Evolutionary conservation across 2,329 filamentous ascomycete species (phyloP), one percentile per base, ranked within the genome.

Genomic region (Cordyceps cateniannulata): DNA sequence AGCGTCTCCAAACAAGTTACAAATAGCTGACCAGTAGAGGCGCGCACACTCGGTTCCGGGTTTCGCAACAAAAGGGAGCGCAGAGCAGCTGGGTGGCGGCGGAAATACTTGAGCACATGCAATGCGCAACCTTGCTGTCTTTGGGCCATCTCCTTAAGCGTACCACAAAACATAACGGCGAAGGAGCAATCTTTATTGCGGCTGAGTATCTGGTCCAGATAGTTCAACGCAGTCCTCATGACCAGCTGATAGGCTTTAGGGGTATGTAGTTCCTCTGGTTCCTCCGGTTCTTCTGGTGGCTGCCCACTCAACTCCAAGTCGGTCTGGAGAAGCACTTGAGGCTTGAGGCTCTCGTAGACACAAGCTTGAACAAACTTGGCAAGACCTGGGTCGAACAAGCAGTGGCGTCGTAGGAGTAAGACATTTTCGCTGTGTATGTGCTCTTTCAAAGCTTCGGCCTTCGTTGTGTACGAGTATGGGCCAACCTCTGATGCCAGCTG

Each of bases 161-260:
- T 75, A 2, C 70, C 69, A 55, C 84, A 76, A 57, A 88, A 83
- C 9, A 74, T 70, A 1, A 81, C 77, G 42, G 89, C 86, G 47
- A 88, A 83, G 0, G 85, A 81, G 2, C 83, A 69, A 45, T 92
- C 88, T 70, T 89, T 91, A 4, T 84, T 81, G 61, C 91, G 84
- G 50, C 88, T 84, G 14, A 90, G 82, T 47, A 96, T 80, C 69
- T 93, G 89, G 66, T 93, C 88, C 42, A 96, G 74, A 66, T 93
- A 89, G 55, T 82, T 79, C 3, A 90, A 69, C 1, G 82, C 76
- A 63, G 84, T 79, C 16, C 76, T 73, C 67, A 90, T 76, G 3
- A 83, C 82, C 50, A 77, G 65, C 20, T 76, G 76, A 66, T 84
- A 79, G 18, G 79, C 62, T 7, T n/a, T n/a, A n/a, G n/a, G n/a